Base-by-base conservation (phyloP, 805 yeast species). In the Jamesozyma piceae region DNA sequence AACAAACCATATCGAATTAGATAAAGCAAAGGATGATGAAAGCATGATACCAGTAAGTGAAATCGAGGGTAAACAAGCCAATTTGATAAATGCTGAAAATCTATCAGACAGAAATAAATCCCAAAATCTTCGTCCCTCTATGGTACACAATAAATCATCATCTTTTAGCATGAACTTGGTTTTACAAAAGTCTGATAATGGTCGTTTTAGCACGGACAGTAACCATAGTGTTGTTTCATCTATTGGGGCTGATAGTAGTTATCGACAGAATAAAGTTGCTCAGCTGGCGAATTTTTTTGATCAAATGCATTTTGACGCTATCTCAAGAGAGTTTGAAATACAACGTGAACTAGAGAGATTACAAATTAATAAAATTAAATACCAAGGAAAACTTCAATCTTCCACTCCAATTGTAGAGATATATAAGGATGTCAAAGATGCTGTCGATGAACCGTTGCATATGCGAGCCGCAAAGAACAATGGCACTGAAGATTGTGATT, bases 341-440 rank as follows among this genome's bases (percentile, higher is more conserved):
- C 95, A 89, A 55, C 76, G 97, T 55, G 95, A 86, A 49, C 65
- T 71, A 36, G 95, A 90, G 56, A 73, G 87, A 45, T 67, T 73
- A 43, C 78, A 81, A 47, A 57, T 85, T 35, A 70, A 76, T 35
- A 69, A 65, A 49, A 72, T 78, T 50, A 74, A 80, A 51, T 77
- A 78, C 57, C 70, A 79, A 46, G 86, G 90, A 0, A 88, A 92
- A 5, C 75, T 86, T 39, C 77, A 78, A 20, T 74, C 79, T 1
- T 78, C 92, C 1, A 80, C 75, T 45, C 97, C 98, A 0, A 82
- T 86, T 43, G 97, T 89, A 19, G 96, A 89, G 52, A 82, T 92
- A 21, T 92, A 83, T 58, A 80, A 86, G 50, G 81, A 85, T 54
- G 92, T 85, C 11, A 79, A 81, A 46, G 97, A 89, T 63, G 96